These are phyloP conservation scores for Hylodesmum podocarpum DNA, from an alignment of 306 rosid species.

Conservation along the genomic window DNA sequence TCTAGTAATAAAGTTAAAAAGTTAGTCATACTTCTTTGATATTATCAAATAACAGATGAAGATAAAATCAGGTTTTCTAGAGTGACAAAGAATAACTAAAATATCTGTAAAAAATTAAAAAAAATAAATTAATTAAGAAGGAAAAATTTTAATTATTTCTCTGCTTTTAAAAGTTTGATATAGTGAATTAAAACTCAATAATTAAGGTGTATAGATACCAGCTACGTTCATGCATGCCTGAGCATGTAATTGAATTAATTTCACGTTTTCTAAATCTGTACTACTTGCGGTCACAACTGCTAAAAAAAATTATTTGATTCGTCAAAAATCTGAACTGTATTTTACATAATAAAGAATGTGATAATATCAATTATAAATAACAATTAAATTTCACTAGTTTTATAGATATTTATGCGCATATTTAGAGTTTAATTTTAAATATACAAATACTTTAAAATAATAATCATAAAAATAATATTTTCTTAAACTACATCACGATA, in stretches of 20 bases:
- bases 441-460: no score
- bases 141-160: neutral
- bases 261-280: neutral
- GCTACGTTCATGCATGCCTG: neutral
- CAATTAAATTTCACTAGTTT: neutral
- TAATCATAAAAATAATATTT: no score
- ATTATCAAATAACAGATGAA: no score
- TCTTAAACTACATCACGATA: no score
- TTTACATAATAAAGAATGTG: neutral
- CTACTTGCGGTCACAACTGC: neutral
- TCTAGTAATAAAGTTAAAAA: neutral
- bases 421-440: neutral
- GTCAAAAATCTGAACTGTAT: neutral
- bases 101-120: no score
- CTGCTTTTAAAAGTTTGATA: neutral
- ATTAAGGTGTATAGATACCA: neutral
- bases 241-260: neutral
- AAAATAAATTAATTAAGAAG: neutral
- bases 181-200: neutral
- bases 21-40: neutral
- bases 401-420: neutral
- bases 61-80: no score
- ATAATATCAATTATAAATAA: neutral
- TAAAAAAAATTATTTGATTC: neutral
- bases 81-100: neutral